Evolutionary conservation across 805 yeast genomes (phyloP), one percentile per base, ranked within the genome.

Genomic region (Lachancea kluyveri): DNA sequence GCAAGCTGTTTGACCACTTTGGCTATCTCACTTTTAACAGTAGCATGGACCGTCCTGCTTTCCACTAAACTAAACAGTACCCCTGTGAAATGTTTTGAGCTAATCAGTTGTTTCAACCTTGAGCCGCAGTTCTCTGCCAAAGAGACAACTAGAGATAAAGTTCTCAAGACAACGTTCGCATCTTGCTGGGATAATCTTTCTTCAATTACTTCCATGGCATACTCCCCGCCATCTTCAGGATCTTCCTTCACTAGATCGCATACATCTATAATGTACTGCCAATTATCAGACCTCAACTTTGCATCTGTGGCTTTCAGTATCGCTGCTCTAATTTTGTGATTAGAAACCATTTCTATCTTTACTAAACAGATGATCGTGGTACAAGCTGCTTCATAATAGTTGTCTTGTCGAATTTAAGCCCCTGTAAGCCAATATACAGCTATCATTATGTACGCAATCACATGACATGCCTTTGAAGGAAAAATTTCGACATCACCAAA

Each of bases 91-190:
- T 62, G 43, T 40, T 68, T 67, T 13, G 81, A 67, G 12, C 83
- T 76, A 21, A 82, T 70, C 42, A 73, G 76, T 37, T 65, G 77
- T 43, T 72, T 74, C 61, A 76, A 68, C 50, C 75, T 67, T 8
- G 85, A 73, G 3, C 88, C 88, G 54, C 90, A 80, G 53, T 81
- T 82, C 50, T 80, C 86, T 2, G 86, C 84, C 17, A 82, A 47
- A 5, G 86, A 72, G 17, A 70, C 68, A 13, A 78, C 50, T 28
- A 74, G 44, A 0, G 79, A 59, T 12, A 82, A 48, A 0, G 81
- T 58, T 48, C 83, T 66, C 30, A 82, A 54, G 24, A 78, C 70
- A 3, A 77, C 75, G 51, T 81, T 82, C 13, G 83, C 88, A 46
- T 77, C 78, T 17, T 62, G 58, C 21, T 64, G 64, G 17, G 58